phyloP scores from a whole-genome alignment of 2,329 filamentous ascomycete species.

The Diplodia scrobiculata region DNA sequence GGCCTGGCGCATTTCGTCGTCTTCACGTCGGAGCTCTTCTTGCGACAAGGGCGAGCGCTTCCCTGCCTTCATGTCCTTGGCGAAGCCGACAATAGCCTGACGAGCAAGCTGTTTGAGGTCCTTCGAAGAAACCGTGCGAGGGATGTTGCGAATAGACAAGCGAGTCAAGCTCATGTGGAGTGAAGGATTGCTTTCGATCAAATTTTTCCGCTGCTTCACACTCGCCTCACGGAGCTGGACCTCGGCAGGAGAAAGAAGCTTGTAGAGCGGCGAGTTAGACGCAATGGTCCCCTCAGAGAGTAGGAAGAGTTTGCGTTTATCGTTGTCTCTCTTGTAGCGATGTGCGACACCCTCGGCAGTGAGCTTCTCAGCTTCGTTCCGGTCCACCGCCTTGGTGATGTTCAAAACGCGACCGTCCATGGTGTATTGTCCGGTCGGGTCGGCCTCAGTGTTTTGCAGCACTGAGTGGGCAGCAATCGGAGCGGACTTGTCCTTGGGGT shows the following conservation, averaged over 20 bases:
- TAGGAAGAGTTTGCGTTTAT: constrained; percentile 87
- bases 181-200: constrained; percentile 88
- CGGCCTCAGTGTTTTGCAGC: constrained; percentile 80
- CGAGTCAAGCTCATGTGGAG: constrained; percentile 87
- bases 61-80: constrained; percentile 80
- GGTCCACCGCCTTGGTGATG: constrained; percentile 80
- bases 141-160: constrained; percentile 88
- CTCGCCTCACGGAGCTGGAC: constrained; percentile 86
- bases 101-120: constrained; percentile 88
- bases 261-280: constrained; percentile 73
- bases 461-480: constrained; percentile 68
- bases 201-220: constrained; percentile 79
- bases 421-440: constrained; percentile 82
- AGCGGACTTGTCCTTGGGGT: constrained; percentile 42
- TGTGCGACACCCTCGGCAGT: constrained; percentile 66
- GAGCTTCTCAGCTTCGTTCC: constrained; percentile 74
- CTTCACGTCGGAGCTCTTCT: constrained; percentile 80
- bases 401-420: constrained; percentile 86
- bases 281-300: constrained; percentile 83
- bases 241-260: constrained; percentile 74
- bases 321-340: constrained; percentile 71
- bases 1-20: constrained; percentile 75
- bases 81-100: constrained; percentile 91
- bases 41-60: constrained; percentile 77
- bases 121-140: constrained; percentile 78